Percentiles rank a stretch among this genome's conserved stretches.
Conservation (phyloP, 2,329 filamentous ascomycete genomes). For the Trichoderma koningiopsis region DNA sequence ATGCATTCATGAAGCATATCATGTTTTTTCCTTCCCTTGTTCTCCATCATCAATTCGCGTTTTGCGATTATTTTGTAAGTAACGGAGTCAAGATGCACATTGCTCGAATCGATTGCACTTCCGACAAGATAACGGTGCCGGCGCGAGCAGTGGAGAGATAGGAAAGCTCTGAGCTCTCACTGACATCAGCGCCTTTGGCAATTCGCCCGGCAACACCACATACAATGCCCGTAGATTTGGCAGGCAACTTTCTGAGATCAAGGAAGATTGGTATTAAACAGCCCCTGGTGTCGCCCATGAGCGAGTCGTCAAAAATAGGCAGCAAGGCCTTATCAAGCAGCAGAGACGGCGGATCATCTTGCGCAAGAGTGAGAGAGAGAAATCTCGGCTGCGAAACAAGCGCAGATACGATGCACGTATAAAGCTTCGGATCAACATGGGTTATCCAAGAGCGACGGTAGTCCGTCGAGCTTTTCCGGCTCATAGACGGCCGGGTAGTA, state of each 20-base stretch:
- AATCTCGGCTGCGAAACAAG: slow-evolving; percentile 66
- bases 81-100: slow-evolving; percentile 67
- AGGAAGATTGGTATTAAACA: slow-evolving; percentile 84
- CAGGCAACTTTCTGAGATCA: slow-evolving; percentile 76
- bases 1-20: background rate
- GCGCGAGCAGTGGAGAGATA: slow-evolving; percentile 88
- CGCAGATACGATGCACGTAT: slow-evolving; percentile 63
- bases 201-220: slow-evolving; percentile 87
- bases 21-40: too few species aligned
- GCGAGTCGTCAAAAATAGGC: slow-evolving; percentile 66
- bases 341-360: slow-evolving; percentile 72
- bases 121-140: slow-evolving; percentile 83
- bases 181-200: slow-evolving; percentile 67
- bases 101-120: slow-evolving; percentile 72
- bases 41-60: background rate
- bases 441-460: slow-evolving; percentile 55
- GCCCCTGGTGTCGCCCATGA: slow-evolving; percentile 74
- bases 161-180: slow-evolving; percentile 71
- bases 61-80: slow-evolving; percentile 42
- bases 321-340: slow-evolving; percentile 71
- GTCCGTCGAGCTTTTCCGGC: slow-evolving; percentile 41
- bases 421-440: slow-evolving; percentile 63
- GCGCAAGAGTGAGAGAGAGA: slow-evolving; percentile 72
- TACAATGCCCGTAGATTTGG: slow-evolving; percentile 91
- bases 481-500: slow-evolving; percentile 42